Percentiles rank a stretch among this genome's conserved stretches.
phyloP scores from a whole-genome alignment of 768 basidiomycete genomes.

The Russula brevipes region DNA sequence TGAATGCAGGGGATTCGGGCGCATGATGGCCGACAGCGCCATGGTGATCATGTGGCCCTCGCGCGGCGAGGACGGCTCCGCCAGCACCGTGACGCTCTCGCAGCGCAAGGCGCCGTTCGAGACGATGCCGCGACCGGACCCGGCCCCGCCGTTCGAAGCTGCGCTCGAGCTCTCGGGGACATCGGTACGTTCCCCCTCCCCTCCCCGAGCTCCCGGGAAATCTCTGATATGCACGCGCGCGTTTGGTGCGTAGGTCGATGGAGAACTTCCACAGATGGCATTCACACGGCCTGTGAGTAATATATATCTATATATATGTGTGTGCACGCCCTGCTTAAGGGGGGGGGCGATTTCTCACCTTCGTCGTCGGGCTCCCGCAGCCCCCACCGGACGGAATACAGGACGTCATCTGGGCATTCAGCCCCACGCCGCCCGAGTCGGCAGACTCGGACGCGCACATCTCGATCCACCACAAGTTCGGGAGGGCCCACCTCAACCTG shows the following conservation, averaged over 20 bases:
- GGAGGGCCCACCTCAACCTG: constrained; percentile 44
- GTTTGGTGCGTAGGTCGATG: not conserved
- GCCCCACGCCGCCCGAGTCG: constrained; percentile 44
- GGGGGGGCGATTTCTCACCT: constrained; percentile 27
- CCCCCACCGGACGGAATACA: constrained; percentile 39
- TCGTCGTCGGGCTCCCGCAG: constrained; percentile 30
- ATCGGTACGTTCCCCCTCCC: constrained; percentile 35
- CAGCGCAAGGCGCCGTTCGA: constrained; percentile 52
- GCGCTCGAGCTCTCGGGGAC: constrained; percentile 31
- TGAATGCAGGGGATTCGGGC: constrained; percentile 51
- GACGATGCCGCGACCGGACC: constrained; percentile 52
- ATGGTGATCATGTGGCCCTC: constrained; percentile 79
- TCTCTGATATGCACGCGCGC: not conserved
- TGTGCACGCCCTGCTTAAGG: not conserved
- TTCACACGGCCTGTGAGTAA: constrained; percentile 26
- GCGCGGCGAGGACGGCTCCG: constrained; percentile 39
- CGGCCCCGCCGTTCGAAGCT: constrained; percentile 49
- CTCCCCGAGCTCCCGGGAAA: not conserved
- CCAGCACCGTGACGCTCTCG: constrained; percentile 49
- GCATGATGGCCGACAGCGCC: constrained; percentile 46
- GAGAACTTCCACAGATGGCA: constrained; percentile 6
- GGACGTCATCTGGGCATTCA: constrained; percentile 57
- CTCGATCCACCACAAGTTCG: constrained; percentile 43
- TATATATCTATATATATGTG: constrained; percentile 30
- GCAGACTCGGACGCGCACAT: constrained; percentile 43